A percentile compares a stretch with the other conserved stretches of the same genome.
Conservation (phyloP, 805 yeast genomes). For the Yarrowia alimentaria region DNA sequence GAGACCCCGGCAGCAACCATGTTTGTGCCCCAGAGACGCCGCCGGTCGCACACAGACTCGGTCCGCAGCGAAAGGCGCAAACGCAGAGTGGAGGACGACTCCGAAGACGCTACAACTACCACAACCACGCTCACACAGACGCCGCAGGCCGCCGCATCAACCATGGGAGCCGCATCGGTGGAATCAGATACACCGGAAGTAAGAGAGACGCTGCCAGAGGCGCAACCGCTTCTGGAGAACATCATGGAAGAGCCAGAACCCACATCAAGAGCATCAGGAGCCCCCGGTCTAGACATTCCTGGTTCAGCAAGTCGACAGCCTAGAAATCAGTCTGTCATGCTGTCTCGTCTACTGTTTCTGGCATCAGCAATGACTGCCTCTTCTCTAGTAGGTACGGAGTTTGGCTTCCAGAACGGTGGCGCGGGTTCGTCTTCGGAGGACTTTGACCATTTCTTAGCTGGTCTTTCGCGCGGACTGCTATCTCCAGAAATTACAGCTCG, state of each 20-base stretch:
- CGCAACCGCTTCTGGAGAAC: conserved; percentile 18
- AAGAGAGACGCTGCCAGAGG: too few species aligned
- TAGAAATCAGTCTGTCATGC: conserved; percentile 43
- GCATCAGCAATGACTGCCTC: conserved; percentile 49
- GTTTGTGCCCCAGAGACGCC: conserved; percentile 19
- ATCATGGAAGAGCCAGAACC: conserved; percentile 22
- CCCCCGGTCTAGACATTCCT: conserved; percentile 9
- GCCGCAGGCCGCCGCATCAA: not conserved
- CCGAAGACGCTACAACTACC: not conserved
- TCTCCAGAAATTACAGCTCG: conserved; percentile 42
- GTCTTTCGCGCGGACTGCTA: conserved; percentile 44
- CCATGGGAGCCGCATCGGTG: conserved; percentile 4
- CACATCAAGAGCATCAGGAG: not conserved
- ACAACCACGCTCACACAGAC: too few species aligned
- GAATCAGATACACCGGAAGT: too few species aligned
- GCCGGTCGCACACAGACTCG: conserved; percentile 22
- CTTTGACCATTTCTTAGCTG: conserved; percentile 47
- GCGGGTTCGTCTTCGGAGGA: conserved; percentile 30
- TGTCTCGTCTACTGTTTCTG: conserved; percentile 45
- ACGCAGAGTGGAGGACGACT: conserved; percentile 3
- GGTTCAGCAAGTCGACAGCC: conserved; percentile 4
- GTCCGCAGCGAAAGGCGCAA: conserved; percentile 20
- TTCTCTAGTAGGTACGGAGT: conserved; percentile 38
- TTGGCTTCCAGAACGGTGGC: conserved; percentile 28
- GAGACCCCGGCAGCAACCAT: conserved; percentile 17